Evolutionary conservation across 2,329 filamentous ascomycete species (phyloP).

Genomic region (Bimuria novae-zelandiae): DNA sequence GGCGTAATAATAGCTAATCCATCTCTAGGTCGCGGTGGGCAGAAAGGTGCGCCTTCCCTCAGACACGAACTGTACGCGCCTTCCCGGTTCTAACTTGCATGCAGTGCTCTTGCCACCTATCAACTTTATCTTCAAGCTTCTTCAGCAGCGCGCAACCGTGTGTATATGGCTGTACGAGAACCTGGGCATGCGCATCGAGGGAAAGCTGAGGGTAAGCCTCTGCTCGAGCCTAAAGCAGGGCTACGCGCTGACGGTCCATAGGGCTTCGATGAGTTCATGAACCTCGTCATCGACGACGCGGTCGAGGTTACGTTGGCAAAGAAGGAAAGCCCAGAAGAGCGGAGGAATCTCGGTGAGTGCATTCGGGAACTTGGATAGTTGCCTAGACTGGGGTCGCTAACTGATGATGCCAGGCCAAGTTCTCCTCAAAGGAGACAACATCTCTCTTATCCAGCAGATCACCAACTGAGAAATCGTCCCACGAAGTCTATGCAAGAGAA

Average conservation of each 20-base stretch:
- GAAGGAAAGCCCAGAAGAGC: conserved; percentile 76
- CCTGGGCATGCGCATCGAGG: conserved; percentile 89
- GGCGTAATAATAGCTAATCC: conserved; percentile 28
- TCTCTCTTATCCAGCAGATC: conserved; percentile 70
- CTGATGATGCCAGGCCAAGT: conserved; percentile 68
- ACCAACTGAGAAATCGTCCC: conserved; percentile 25
- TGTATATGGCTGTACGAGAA: conserved; percentile 98
- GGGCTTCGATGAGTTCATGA: conserved; percentile 99
- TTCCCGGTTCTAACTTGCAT: conserved; percentile 16
- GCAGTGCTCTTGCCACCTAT: conserved; percentile 73
- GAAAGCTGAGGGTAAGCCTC: conserved; percentile 82
- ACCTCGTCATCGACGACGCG: conserved; percentile 93
- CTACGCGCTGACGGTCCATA: conserved; percentile 46
- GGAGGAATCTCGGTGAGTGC: conserved; percentile 74
- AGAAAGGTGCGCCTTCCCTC: conserved; percentile 40
- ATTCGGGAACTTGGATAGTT: background rate
- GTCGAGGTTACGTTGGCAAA: conserved; percentile 86
- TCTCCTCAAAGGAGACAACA: conserved; percentile 85
- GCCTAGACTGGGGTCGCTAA: conserved; percentile 12
- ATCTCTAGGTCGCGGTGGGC: conserved; percentile 60
- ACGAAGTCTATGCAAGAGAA: background rate
- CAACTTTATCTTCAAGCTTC: conserved; percentile 93
- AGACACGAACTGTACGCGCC: conserved; percentile 9
- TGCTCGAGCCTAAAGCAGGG: conserved; percentile 1
- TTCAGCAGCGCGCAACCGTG: conserved; percentile 81